phyloP scores from a whole-genome alignment of 2,329 filamentous ascomycete genomes.

The Cryoendolithus antarcticus region DNA sequence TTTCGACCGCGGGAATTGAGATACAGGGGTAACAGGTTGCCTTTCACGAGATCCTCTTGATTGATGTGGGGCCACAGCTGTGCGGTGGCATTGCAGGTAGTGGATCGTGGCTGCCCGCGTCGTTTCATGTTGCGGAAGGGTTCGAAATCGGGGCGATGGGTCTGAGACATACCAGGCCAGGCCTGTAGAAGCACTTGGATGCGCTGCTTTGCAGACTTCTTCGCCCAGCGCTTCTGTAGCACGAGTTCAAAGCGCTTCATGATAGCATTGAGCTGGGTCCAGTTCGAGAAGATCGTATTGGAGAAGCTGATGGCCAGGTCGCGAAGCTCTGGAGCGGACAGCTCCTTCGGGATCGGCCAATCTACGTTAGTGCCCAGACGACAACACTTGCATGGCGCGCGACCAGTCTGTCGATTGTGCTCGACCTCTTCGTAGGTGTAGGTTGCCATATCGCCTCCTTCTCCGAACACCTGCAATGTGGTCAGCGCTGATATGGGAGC shows the following conservation, averaged over 20 bases:
- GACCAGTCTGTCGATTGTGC: slow-evolving; percentile 8
- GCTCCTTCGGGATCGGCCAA: slow-evolving; percentile 10
- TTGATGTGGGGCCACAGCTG: slow-evolving; percentile 47
- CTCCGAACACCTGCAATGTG: too few relatives aligned
- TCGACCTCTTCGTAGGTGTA: slow-evolving; percentile 12
- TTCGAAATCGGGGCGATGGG: slow-evolving; percentile 42
- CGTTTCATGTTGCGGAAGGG: slow-evolving; percentile 16
- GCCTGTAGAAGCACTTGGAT: slow-evolving; percentile 33
- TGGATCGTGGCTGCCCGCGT: slow-evolving; percentile 5
- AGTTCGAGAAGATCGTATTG: slow-evolving; percentile 24
- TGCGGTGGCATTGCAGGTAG: slow-evolving; percentile 15
- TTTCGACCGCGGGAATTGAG: slow-evolving; percentile 41
- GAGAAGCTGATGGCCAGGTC: slow-evolving; percentile 12
- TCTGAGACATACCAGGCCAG: slow-evolving; percentile 39
- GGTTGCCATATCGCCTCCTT: slow-evolving; percentile 8
- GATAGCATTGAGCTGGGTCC: slow-evolving; percentile 28
- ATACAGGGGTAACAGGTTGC: slow-evolving; percentile 36
- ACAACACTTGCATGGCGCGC: slow-evolving; percentile 12
- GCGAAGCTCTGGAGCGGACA: slow-evolving; percentile 12
- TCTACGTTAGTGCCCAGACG: slow-evolving; percentile 12
- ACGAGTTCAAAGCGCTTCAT: slow-evolving; percentile 39
- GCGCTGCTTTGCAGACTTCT: slow-evolving; percentile 38
- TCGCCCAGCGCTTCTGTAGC: slow-evolving; percentile 43
- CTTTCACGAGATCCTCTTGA: slow-evolving; percentile 39
- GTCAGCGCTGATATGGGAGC: too few relatives aligned